Evolutionary conservation across 495 filamentous ascomycete species (phyloP), one percentile per base, ranked within the genome.

Genomic region (Daldinia bambusicola): DNA sequence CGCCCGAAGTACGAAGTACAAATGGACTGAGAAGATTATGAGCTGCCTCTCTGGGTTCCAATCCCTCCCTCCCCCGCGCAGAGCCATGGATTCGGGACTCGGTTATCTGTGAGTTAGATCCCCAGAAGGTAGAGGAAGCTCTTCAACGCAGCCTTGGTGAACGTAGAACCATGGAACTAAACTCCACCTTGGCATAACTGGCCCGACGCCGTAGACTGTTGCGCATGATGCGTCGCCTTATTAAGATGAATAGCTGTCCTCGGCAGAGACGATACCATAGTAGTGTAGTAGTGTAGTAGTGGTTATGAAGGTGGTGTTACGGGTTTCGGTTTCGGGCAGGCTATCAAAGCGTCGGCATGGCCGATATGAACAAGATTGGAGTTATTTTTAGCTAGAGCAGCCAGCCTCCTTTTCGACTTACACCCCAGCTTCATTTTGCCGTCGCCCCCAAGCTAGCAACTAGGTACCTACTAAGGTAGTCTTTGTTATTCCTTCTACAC

Each of bases 371-470:
- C 12, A 37, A 61, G 55, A 34, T 56, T 51, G 50, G 43, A 48
- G 61, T 58, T 71, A 62, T 66, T 71, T 71, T 66, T 66, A 38
- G 55, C 16, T 18, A 30, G 16, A 9, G 32, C 18, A 38, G 52
- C 26, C 30, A 52, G 55, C 55, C 32, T 34, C 55, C 55, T 13
- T 57, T 40, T 40, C 55, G 18, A 14, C 34, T 57, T 26, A 20
- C 13, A 36, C 34, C 34, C 55, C 34, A 26, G 50, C 31, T 32
- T 10, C 9, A 38, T 38, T 41, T 14, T 26, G 34, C 34, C 16
- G 13, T 57, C 16, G 36, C 55, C 67, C 62, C 60, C 22, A 32
- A 70, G 56, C 43, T 64, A 30, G 6, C 34, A 8, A 37, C 34
- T 37, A 8, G 2, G 6, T 38, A 38, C n/a, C 5, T 16, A 7